These are phyloP conservation scores for Diatrype stigma DNA, from an alignment of 2,329 filamentous ascomycete genomes.

Conservation along the genomic window DNA sequence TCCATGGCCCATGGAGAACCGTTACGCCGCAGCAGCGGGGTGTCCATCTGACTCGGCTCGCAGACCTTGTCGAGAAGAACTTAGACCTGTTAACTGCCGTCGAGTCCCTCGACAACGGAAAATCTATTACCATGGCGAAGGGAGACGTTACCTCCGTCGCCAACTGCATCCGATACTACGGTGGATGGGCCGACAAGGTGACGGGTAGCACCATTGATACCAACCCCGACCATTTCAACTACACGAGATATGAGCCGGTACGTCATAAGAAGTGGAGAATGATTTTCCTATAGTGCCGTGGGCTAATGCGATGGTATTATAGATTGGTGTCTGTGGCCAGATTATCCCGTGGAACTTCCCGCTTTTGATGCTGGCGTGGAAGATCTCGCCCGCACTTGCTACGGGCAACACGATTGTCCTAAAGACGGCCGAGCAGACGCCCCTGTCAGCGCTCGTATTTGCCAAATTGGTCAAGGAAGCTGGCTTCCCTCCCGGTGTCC, in stretches of 20 bases:
- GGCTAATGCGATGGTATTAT: constrained; percentile 4
- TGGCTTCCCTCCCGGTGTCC: constrained; percentile 72
- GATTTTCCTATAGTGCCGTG: not conserved
- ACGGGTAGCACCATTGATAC: constrained; percentile 83
- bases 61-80: constrained; percentile 77
- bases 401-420: constrained; percentile 69
- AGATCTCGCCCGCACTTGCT: constrained; percentile 70
- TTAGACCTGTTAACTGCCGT: constrained; percentile 71
- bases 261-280: constrained; percentile 18
- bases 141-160: constrained; percentile 67
- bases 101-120: constrained; percentile 86
- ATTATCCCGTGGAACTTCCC: constrained; percentile 92
- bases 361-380: constrained; percentile 77
- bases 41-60: constrained; percentile 68
- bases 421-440: constrained; percentile 75
- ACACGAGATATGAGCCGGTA: constrained; percentile 73
- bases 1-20: constrained; percentile 67
- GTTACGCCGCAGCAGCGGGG: constrained; percentile 69
- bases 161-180: constrained; percentile 78
- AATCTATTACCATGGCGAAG: constrained; percentile 71
- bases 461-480: constrained; percentile 66
- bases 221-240: constrained; percentile 73
- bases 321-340: constrained; percentile 60
- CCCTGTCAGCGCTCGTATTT: constrained; percentile 64
- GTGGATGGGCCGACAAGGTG: constrained; percentile 89